A percentile compares a stretch with the other conserved stretches of the same genome.
These are phyloP conservation scores for Hanseniaspora uvarum DNA, from an alignment of 1,139 yeast species.

Conservation along the genomic window DNA sequence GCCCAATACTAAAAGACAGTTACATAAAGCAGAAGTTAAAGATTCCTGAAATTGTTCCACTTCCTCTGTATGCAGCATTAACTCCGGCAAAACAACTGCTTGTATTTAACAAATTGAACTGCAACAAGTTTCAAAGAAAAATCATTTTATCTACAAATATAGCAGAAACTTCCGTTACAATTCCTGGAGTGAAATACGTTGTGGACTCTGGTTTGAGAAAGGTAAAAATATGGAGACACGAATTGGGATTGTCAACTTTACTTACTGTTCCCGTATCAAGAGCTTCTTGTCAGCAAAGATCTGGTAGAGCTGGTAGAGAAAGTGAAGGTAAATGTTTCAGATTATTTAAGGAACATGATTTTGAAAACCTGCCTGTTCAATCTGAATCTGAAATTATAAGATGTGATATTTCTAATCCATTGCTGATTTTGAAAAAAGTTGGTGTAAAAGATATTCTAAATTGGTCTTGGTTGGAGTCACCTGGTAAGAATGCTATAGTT, in stretches of 20 bases:
- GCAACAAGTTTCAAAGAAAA: constrained; percentile 51
- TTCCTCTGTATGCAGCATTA: constrained; percentile 87
- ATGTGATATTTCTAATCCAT: constrained; percentile 74
- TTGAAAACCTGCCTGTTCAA: constrained; percentile 51
- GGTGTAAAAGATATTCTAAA: constrained; percentile 73
- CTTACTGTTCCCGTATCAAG: constrained; percentile 86
- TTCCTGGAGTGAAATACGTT: constrained; percentile 89
- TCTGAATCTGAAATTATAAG: constrained; percentile 90
- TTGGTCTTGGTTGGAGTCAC: constrained; percentile 91
- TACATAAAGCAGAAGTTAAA: constrained; percentile 11
- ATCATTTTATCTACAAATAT: constrained; percentile 86
- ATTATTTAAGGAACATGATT: constrained; percentile 66
- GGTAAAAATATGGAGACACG: constrained; percentile 90
- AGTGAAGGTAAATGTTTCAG: constrained; percentile 82
- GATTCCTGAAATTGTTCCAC: constrained; percentile 66
- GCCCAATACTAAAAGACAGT: constrained; percentile 46
- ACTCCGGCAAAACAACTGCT: constrained; percentile 73
- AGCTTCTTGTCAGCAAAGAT: constrained; percentile 89
- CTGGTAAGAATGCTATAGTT: constrained; percentile 66
- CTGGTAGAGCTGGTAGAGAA: constrained; percentile 99
- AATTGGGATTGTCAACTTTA: constrained; percentile 78
- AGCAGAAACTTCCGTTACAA: constrained; percentile 95
- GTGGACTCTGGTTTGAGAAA: constrained; percentile 86
- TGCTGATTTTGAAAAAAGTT: constrained; percentile 68
- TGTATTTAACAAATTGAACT: constrained; percentile 55